Percentiles rank a stretch among this genome's conserved stretches.
These are phyloP conservation scores for Selaginella tamariscina DNA, from an alignment of 75 land plant species.

Conservation along the genomic window DNA sequence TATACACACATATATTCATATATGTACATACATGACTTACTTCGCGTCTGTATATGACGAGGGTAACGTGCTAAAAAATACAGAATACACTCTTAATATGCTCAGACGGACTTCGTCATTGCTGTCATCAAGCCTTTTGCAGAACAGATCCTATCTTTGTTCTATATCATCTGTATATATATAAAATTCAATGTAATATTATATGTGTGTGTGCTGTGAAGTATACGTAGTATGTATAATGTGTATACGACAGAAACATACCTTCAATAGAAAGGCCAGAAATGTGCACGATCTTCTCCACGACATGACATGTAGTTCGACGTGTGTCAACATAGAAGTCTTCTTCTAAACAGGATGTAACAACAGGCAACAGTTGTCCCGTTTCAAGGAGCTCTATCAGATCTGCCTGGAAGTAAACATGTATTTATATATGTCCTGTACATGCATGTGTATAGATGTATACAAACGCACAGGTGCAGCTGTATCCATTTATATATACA, in stretches of 20 bases:
- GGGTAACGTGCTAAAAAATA: slow-evolving; percentile 24
- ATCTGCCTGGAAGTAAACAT: slow-evolving; percentile 9
- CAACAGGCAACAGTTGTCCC: slow-evolving; percentile 20
- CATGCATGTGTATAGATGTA: too few species aligned
- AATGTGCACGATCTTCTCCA: slow-evolving; percentile 22
- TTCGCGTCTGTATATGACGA: slow-evolving; percentile 15
- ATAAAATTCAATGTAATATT: neutral
- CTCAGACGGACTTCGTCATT: slow-evolving; percentile 28
- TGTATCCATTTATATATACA: too few species aligned
- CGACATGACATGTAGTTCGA: slow-evolving; percentile 27
- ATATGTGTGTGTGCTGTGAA: too few species aligned
- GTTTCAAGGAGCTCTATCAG: slow-evolving; percentile 16
- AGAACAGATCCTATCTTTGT: slow-evolving; percentile 11
- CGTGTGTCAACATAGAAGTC: slow-evolving; percentile 30
- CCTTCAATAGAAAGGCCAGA: neutral
- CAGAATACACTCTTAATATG: slow-evolving; percentile 16
- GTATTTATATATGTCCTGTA: neutral
- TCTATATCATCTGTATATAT: slow-evolving; percentile 21
- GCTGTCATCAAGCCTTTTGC: slow-evolving; percentile 29
- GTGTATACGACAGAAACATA: neutral
- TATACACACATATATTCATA: neutral
- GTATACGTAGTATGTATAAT: too few species aligned
- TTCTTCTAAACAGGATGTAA: slow-evolving; percentile 31
- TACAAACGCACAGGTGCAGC: too few species aligned
- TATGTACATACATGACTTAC: slow-evolving; percentile 12